Evolutionary conservation across 2,329 filamentous ascomycete species (phyloP).

Genomic region (Ascocoryne sarcoides): DNA sequence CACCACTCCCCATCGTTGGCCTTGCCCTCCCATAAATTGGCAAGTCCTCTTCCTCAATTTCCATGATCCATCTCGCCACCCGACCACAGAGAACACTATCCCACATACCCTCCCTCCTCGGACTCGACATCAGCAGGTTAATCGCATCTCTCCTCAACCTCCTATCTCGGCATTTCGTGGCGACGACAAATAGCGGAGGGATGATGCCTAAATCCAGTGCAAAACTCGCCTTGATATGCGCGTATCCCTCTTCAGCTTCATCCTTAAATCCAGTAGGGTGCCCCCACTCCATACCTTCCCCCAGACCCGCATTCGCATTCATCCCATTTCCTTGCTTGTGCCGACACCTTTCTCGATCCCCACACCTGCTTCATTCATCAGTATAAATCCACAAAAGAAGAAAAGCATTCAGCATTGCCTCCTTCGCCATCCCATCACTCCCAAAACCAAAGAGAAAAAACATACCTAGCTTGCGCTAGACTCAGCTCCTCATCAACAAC

Average conservation of each 20-base stretch:
- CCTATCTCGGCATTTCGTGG: slow-evolving; percentile 24
- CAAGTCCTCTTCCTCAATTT: slow-evolving; percentile 30
- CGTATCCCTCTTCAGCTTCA: slow-evolving; percentile 12
- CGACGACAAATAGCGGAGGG: slow-evolving; percentile 25
- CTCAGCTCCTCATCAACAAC: slow-evolving; percentile 32
- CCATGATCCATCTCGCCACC: slow-evolving; percentile 22
- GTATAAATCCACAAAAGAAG: too few relatives aligned
- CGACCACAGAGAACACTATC: slow-evolving; percentile 21
- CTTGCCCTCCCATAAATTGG: slow-evolving; percentile 46
- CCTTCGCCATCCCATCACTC: too few relatives aligned
- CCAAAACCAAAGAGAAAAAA: too few relatives aligned
- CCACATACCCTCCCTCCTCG: slow-evolving; percentile 27
- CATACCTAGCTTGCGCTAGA: slow-evolving; percentile 17
- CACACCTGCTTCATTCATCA: too few relatives aligned
- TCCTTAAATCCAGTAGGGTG: neutral
- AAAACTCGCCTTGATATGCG: slow-evolving; percentile 34
- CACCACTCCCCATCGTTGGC: neutral
- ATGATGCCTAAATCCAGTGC: slow-evolving; percentile 25
- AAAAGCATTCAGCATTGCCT: too few relatives aligned
- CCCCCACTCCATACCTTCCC: too few relatives aligned
- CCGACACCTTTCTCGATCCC: neutral
- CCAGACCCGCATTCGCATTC: too few relatives aligned
- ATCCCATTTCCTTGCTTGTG: slow-evolving; percentile 3
- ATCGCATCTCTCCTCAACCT: slow-evolving; percentile 22
- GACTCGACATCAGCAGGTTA: slow-evolving; percentile 17